Evolutionary conservation across 306 rosid species (phyloP).

Genomic region (Dalbergia oliveri): DNA sequence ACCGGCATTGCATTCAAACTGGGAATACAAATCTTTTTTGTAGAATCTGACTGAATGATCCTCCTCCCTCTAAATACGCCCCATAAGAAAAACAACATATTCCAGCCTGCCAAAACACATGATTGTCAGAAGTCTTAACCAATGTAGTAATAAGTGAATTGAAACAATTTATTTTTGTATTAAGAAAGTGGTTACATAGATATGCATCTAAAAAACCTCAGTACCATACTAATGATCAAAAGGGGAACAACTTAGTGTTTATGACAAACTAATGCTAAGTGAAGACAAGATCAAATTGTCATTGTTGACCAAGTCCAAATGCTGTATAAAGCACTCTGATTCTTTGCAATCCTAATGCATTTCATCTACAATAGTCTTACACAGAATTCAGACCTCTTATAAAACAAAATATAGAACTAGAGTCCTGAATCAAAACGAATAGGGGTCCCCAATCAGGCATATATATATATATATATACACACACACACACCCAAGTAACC

Average conservation of each 20-base stretch:
- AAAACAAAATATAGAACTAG: conserved; percentile 35
- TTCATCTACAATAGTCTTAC: conserved; percentile 27
- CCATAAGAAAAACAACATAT: conserved; percentile 92
- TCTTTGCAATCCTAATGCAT: conserved; percentile 28
- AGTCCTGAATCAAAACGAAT: conserved; percentile 33
- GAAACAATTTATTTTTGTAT: conserved; percentile 8
- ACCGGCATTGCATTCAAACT: conserved; percentile 53
- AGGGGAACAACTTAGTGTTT: background rate
- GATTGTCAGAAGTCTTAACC: conserved; percentile 33
- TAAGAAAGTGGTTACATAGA: background rate
- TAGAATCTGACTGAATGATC: conserved; percentile 61
- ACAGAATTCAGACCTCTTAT: conserved; percentile 28
- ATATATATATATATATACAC: conserved; percentile 4
- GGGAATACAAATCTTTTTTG: conserved; percentile 59
- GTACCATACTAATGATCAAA: conserved; percentile 4
- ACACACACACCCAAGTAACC: background rate
- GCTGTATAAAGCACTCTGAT: conserved; percentile 8
- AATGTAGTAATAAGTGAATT: conserved; percentile 8
- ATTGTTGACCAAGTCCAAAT: conserved; percentile 9
- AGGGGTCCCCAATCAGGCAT: conserved; percentile 14
- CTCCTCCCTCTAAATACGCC: conserved; percentile 86
- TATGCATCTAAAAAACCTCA: conserved; percentile 9
- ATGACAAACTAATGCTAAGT: background rate
- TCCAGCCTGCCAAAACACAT: conserved; percentile 80
- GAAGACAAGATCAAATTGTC: conserved; percentile 22